Base-by-base conservation (phyloP, 371 early-diverging fungal species). In the Apophysomyces ossiformis region DNA sequence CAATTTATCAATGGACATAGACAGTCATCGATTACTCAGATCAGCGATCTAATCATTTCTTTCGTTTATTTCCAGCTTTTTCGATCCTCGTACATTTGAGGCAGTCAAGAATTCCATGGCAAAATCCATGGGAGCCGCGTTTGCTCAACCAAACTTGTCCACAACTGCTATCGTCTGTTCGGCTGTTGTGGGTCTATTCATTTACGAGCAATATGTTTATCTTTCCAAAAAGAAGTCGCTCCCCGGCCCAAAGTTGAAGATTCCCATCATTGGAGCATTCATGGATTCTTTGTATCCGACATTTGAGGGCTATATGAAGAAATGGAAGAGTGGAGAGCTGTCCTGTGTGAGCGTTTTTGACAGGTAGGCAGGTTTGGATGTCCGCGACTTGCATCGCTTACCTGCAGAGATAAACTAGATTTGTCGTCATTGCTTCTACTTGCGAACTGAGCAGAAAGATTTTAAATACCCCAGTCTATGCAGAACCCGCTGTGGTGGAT, bases 241-340 rank as follows among this genome's bases (percentile, higher is more conserved):
- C 21, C 84, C 84, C n/a, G 84, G 84, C 35, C 84, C 84, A 16
- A 66, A 61, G 43, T 72, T 78, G 47, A 83, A 83, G 61, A 76
- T 81, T 37, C 84, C 84, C 35, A 75, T 83, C 57, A 83, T 83
- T 50, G 84, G 84, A 58, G 81, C 84, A n/a, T 77, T 83, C 44
- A 72, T 77, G 64, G 84, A 83, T 57, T 83, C 84, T 35, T 69
- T 83, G n/a, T 74, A 83, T 54, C 84, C 84, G 41, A 83, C 84
- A 7, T 83, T 83, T 71, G 84, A 83, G 60, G 84, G 84, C 7
- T 83, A 83, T 37, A 77, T 83, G 76, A 71, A 69, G 60, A 83
- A 83, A 60, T 83, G 84, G 84, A 83, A 80, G 69, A 83, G 84
- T 69, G 84, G 84, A 38, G 81, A 78, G 39, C 68, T 83, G n/a